Base-by-base conservation (phyloP, 495 filamentous ascomycete genomes). In the Viridothelium virens region DNA sequence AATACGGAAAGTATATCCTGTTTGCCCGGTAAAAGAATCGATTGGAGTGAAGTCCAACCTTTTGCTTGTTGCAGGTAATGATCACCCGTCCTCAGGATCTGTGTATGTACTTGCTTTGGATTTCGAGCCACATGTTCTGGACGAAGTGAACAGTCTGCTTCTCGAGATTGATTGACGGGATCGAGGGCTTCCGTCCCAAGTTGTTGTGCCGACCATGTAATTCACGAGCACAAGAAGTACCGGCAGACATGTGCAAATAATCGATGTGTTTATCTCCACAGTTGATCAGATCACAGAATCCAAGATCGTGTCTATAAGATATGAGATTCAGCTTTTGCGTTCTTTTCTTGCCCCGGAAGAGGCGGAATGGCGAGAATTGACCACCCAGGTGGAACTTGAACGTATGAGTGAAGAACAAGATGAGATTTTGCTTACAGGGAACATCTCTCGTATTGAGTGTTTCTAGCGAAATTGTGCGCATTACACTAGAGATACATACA, bases 201-300 rank as follows among this genome's bases (percentile, higher is more conserved):
- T 46, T 46, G 41, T 46, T 1, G 0, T 46, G 41, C 41, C 41
- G 41, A 46, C 7, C 41, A 46, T 46, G 41, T 46, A 46, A 16
- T 46, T 46, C 41, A 46, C 41, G 41, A 46, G 41, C 9, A 46
- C 41, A 16, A 1, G 41, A 1, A 46, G 41, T 46, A 46, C 14
- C 41, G 41, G 41, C 41, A 1, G 41, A 46, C 65, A 67, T 1
- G 65, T 61, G 59, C 62, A 65, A 61, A 67, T 48, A 39, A 67
- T 67, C 61, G 65, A 38, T 11, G 46, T 11, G 41, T 67, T 67
- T 18, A 67, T 31, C 65, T 67, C 65, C 38, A 67, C 65, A 44
- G 59, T 48, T 37, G 65, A 64, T 61, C 65, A 67, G 38, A 65
- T 67, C 7, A 38, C 56, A n/a, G 65, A 31, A n/a, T 41, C 39